Evolutionary conservation across 2,329 filamentous ascomycete species (phyloP).

Genomic region (Parafenestella ontariensis): DNA sequence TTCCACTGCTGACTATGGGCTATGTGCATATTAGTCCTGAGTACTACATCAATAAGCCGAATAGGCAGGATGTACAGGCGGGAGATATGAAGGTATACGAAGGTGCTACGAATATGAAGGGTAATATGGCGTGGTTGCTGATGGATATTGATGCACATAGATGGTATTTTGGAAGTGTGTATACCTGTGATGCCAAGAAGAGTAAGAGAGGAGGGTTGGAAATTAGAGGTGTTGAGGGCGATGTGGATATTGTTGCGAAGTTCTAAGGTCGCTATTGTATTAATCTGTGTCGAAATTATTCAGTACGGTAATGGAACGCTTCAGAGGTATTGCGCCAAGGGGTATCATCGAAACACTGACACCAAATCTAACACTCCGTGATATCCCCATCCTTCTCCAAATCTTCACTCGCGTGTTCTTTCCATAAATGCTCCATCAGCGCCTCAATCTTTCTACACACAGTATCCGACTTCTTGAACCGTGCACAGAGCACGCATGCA

Average conservation of each 20-base stretch:
- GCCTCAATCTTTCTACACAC: conserved; percentile 29
- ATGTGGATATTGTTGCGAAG: conserved; percentile 18
- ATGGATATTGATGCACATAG: conserved; percentile 43
- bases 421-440: conserved; percentile 46
- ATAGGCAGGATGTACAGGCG: conserved; percentile 20
- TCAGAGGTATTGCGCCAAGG: background rate
- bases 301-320: no score
- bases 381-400: conserved; percentile 38
- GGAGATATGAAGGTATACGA: conserved; percentile 33
- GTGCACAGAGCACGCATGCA: conserved; percentile 40
- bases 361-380: conserved; percentile 16
- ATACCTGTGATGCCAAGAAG: conserved; percentile 26
- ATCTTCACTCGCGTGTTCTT: conserved; percentile 37
- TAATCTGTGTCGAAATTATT: no score
- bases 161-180: conserved; percentile 44
- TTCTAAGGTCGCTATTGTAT: conserved; percentile 17
- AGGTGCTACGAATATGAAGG: conserved; percentile 31
- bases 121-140: conserved; percentile 39
- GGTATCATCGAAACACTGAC: background rate
- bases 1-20: conserved; percentile 66
- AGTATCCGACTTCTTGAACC: conserved; percentile 34
- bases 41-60: conserved; percentile 59
- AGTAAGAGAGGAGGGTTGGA: conserved; percentile 12
- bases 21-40: conserved; percentile 74
- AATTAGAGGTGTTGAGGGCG: conserved; percentile 11